Evolutionary conservation across 179 eudicot genomes (phyloP).

Genomic region (Carnegiea gigantea): DNA sequence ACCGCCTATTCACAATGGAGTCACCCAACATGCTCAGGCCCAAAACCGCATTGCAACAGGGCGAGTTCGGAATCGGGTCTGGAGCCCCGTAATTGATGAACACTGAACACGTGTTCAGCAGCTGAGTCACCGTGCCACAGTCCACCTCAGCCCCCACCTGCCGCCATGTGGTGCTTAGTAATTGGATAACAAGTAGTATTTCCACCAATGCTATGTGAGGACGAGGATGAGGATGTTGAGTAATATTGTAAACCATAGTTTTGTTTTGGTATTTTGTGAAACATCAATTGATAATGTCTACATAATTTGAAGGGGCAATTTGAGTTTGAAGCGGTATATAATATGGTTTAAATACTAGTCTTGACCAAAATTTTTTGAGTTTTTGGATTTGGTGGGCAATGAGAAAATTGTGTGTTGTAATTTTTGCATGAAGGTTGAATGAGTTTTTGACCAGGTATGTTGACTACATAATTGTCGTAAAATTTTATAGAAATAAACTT

Average conservation of each 20-base stretch:
- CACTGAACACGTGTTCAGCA: slow-evolving; percentile 29
- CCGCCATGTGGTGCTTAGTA: slow-evolving; percentile 7
- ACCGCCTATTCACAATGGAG: slow-evolving; percentile 21
- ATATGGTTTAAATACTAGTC: not conserved
- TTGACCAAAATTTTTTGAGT: not conserved
- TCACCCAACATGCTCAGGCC: slow-evolving; percentile 24
- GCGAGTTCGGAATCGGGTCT: slow-evolving; percentile 35
- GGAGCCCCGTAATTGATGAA: slow-evolving; percentile 34
- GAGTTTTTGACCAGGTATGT: slow-evolving; percentile 2
- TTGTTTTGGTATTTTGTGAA: not conserved
- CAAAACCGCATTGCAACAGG: slow-evolving; percentile 31
- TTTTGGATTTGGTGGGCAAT: slow-evolving; percentile 34
- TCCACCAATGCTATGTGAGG: not conserved
- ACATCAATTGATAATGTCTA: not conserved
- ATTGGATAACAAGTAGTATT: slow-evolving; percentile 3
- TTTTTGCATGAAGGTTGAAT: slow-evolving; percentile 1
- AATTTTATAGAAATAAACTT: too few species aligned
- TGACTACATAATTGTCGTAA: not conserved
- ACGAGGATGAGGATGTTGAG: not conserved
- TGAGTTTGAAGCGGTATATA: not conserved
- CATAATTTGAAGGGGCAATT: not conserved
- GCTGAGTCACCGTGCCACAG: slow-evolving; percentile 27
- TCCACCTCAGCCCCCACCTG: slow-evolving; percentile 13
- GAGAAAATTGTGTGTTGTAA: slow-evolving; percentile 23
- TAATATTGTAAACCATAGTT: slow-evolving; percentile 9